Percentiles rank a stretch among this genome's conserved stretches.
Evolutionary conservation across 371 early-diverging fungal genomes (phyloP).

Genomic region (Mucor lusitanicus): DNA sequence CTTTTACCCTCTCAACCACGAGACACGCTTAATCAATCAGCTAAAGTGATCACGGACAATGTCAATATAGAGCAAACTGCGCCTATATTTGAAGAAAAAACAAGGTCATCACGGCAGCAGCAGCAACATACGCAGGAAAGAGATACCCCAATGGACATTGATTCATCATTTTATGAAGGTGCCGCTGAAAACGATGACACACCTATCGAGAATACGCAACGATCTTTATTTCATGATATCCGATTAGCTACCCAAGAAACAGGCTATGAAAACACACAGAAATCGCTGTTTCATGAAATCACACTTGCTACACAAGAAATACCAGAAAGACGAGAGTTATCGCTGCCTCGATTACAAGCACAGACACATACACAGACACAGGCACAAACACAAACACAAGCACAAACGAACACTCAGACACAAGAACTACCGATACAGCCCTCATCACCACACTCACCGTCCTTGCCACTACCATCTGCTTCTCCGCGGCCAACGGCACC

Average conservation of each 20-base stretch:
- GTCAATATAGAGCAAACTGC: neutral
- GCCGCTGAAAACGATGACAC: neutral
- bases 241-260: neutral
- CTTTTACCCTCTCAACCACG: too few relatives aligned
- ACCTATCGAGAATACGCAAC: neutral
- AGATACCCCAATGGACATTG: neutral
- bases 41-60: neutral
- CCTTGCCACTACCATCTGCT: neutral
- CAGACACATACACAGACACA: neutral
- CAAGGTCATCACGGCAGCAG: neutral
- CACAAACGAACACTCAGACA: neutral
- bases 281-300: neutral
- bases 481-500: neutral
- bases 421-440: neutral
- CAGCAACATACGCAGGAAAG: neutral
- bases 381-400: neutral
- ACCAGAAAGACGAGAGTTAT: neutral
- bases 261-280: neutral
- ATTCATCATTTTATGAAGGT: neutral
- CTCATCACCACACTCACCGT: neutral
- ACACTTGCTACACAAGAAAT: conserved; percentile 1
- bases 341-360: neutral
- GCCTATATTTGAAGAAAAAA: neutral
- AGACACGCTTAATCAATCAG: neutral
- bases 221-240: neutral